phyloP scores from a whole-genome alignment of 139 green algal species.

The Micractinium conductrix region DNA sequence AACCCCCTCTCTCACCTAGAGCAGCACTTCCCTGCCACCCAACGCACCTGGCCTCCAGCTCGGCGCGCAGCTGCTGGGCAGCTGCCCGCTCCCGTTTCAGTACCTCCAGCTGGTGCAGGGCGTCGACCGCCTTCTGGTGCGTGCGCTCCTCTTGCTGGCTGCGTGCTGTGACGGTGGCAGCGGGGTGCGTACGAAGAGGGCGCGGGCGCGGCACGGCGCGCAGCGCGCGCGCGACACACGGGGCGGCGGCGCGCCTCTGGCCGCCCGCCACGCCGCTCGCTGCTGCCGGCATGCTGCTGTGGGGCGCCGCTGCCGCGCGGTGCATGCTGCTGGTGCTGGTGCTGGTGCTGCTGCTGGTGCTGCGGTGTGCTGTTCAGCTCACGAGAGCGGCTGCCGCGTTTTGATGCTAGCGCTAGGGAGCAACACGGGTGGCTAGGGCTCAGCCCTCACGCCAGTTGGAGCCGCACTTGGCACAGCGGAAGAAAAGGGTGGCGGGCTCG shows the following conservation, averaged over 20 bases:
- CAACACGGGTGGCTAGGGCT: neutral
- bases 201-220: neutral
- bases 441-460: slow-evolving; percentile 76
- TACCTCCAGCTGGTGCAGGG: neutral
- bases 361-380: neutral
- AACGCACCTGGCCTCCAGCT: slow-evolving; percentile 18
- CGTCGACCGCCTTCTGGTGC: neutral
- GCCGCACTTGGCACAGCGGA: slow-evolving; percentile 82
- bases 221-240: neutral
- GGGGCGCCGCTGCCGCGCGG: neutral
- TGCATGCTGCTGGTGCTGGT: neutral
- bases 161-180: neutral
- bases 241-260: neutral
- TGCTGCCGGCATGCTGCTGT: neutral
- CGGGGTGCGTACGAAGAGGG: too few species aligned
- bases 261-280: neutral
- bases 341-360: neutral
- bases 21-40: neutral
- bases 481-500: slow-evolving; percentile 95
- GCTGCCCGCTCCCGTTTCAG: neutral
- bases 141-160: neutral
- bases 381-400: too few species aligned
- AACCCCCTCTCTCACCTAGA: too few species aligned
- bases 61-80: slow-evolving; percentile 12
- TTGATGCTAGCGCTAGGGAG: too few species aligned